phyloP scores from a whole-genome alignment of 805 yeast genomes.

The Candida sithepensis region DNA sequence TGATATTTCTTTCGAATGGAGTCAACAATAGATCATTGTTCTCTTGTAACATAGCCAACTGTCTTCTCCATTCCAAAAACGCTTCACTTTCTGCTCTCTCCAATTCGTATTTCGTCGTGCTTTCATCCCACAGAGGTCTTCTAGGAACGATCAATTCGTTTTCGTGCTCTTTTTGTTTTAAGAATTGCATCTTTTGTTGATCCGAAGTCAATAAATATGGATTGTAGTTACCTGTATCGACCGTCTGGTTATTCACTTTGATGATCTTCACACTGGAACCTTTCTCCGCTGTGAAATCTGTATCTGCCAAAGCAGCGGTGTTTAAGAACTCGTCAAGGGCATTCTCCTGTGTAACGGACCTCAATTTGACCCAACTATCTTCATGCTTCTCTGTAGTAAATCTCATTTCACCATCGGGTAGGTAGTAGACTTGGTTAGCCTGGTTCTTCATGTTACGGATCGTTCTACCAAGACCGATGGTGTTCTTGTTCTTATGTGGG shows the following conservation, averaged over 20 bases:
- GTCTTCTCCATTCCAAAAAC: conserved; percentile 91
- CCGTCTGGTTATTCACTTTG: conserved; percentile 68
- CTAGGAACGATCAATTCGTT: conserved; percentile 80
- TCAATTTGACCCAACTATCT: conserved; percentile 83
- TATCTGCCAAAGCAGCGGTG: conserved; percentile 94
- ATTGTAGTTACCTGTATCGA: conserved; percentile 49
- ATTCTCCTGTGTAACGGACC: conserved; percentile 93
- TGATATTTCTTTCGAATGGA: conserved; percentile 94
- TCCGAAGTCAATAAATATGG: conserved; percentile 63
- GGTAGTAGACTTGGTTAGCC: conserved; percentile 64
- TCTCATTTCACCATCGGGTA: conserved; percentile 86
- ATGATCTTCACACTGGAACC: conserved; percentile 80
- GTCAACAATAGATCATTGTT: conserved; percentile 81
- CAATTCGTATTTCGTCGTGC: conserved; percentile 68
- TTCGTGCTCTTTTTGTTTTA: conserved; percentile 65
- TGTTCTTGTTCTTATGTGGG: conserved; percentile 76
- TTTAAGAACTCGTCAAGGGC: conserved; percentile 91
- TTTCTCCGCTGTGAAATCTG: conserved; percentile 92
- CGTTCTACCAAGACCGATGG: conserved; percentile 81
- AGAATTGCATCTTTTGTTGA: conserved; percentile 58
- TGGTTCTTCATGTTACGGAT: conserved; percentile 68
- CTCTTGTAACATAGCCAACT: conserved; percentile 80
- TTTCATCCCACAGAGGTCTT: conserved; percentile 80
- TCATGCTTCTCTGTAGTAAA: conserved; percentile 84
- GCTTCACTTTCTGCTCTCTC: conserved; percentile 88